Evolutionary conservation across 345 rosid genomes (phyloP), one percentile per base, ranked within the genome.

Genomic region (Corchorus olitorius): DNA sequence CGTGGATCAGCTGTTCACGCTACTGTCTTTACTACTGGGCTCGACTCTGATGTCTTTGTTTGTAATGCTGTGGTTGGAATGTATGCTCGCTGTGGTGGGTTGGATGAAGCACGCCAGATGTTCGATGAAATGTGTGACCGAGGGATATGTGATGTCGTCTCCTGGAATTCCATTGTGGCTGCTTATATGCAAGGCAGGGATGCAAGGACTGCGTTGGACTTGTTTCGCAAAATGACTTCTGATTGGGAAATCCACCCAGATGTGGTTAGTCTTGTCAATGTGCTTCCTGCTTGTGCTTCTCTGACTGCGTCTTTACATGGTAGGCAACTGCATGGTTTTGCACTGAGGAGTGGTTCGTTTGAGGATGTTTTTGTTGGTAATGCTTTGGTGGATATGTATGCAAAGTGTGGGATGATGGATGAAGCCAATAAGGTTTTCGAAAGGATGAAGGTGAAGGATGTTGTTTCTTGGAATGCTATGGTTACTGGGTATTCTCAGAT

Each of bases 391-490:
- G 97, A 89, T 82, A 85, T 92, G 96, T 92, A 94, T 86, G 94
- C 98, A 11, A 94, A 92, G 75, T 91, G 91, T 61, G 87, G 84
- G 67, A 84, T 81, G 92, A 86, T 94, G 87, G 83, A 83, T 15
- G 90, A 86, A 61, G 97, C 94, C 5, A 76, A 74, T 54, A 83
- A 65, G 13, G 89, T 92, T 75, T 94, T 94, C 54, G 74, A 82
- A 14, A 61, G 82, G 74, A 94, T 91, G 89, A 60, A 77, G 33
- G 68, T 81, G 17, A 94, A 88, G 74, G 97, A 94, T 84, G 90
- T 92, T 19, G 93, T 94, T 74, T 89, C 98, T 27, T 94, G 98
- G 98, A 94, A 94, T 77, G 79, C 90, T 20, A 88, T 92, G 97
- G 97, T 92, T 58, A 86, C 93, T 43, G 97, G 94, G 70, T 94